Conservation (phyloP, 2,329 filamentous ascomycete species). For the Neoscytalidium dimidiatum region DNA sequence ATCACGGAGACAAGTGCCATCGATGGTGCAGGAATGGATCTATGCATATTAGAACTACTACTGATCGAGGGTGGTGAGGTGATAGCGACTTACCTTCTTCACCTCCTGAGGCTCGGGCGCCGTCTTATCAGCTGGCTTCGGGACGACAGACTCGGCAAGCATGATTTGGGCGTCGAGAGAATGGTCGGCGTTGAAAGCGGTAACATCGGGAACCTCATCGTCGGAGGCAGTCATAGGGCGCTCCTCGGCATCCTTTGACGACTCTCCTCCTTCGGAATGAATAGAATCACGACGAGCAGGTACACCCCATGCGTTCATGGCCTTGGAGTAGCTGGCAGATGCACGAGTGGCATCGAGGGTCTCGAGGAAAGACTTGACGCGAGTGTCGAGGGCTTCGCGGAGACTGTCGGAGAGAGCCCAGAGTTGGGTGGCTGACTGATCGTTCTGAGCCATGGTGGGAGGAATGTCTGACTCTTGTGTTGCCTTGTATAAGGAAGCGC, state of each 20-base stretch:
- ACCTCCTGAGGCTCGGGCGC: background rate
- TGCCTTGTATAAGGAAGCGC: background rate
- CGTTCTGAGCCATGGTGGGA: conserved; percentile 12
- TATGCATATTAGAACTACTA: background rate
- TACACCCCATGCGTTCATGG: conserved; percentile 14
- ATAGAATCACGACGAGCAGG: conserved; percentile 3
- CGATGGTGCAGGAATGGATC: conserved; percentile 16
- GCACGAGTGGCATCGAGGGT: background rate
- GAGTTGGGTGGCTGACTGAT: background rate
- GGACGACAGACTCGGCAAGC: background rate
- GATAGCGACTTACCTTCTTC: background rate
- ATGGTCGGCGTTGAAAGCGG: background rate
- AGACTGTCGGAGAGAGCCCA: conserved; percentile 16
- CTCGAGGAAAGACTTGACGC: conserved; percentile 12
- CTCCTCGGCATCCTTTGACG: background rate
- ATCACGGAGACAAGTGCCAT: conserved; percentile 14
- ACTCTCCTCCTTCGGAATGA: background rate
- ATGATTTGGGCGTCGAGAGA: conserved; percentile 6
- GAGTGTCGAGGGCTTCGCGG: conserved; percentile 1
- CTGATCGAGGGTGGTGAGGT: background rate
- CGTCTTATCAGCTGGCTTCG: background rate
- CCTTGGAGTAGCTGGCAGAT: conserved; percentile 1
- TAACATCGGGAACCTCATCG: too few relatives aligned
- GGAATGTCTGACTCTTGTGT: background rate
- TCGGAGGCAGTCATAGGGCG: background rate